Base-by-base conservation (phyloP, 2,329 filamentous ascomycete genomes). In the Chaetomium globosum region DNA sequence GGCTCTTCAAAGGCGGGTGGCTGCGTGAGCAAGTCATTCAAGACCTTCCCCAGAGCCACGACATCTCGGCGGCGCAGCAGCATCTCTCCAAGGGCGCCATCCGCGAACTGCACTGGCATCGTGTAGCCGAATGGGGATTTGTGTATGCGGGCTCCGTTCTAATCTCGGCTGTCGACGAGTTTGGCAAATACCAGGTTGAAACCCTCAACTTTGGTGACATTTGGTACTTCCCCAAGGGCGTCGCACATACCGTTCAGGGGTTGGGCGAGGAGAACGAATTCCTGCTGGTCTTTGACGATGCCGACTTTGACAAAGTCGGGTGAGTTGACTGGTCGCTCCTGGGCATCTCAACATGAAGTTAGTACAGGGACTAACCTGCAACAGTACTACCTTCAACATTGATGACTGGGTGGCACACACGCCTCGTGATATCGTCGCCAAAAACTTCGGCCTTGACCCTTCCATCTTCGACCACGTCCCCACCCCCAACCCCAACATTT, bases 381-480 rank as follows among this genome's bases (percentile, higher is more conserved):
- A 13, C n/a, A 85, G 85, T n/a, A 89, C 86, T 0, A 90, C 88
- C 0, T 91, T 90, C 80, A 89, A 87, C 77, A 80, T 90, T 28
- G 87, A 88, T 68, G 88, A 91, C 77, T 90, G 88, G 88, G 80
- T 91, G 43, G 78, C 83, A 0, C 87, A 89, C 72, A 90, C 87
- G 0, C 88, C 88, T 0, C 84, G 83, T 59, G 68, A 73, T 53
- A 80, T 91, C 53, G 78, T 90, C 0, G 87, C 87, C 43, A 89
- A 89, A 77, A 90, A 90, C 78, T 90, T 90, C 68, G 86, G 86
- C 26, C 81, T 90, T 23, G 79, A 85, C 57, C 80, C 81, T 26
- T 82, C 82, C 0, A 81, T 87, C 54, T 90, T 90, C 67, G 79
- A 84, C 68, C 80, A 79, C 7, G 77, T 89, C 26, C 87, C 87